Base-by-base conservation (phyloP, 768 basidiomycete species). In the Lactifluus rugatus region DNA sequence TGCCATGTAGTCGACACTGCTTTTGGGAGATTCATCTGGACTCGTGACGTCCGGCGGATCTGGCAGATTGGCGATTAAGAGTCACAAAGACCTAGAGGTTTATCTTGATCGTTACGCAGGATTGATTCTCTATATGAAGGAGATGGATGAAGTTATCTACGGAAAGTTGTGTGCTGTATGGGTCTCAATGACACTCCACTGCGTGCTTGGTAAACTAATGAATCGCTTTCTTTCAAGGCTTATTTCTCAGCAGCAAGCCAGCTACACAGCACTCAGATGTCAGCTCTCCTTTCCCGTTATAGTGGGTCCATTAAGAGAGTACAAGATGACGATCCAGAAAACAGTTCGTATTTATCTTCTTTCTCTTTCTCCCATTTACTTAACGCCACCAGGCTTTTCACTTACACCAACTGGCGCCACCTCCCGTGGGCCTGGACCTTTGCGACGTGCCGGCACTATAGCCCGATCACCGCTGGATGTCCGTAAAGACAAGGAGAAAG, bases 131-230 rank as follows among this genome's bases (percentile, higher is more conserved):
- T 98, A 95, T 68, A 72, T 97, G 56, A 94, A 92, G 69, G 95
- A 98, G 74, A 95, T 97, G 89, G 93, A 96, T 60, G 91, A 96
- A 69, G 73, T 72, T 54, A 72, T 88, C 23, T 98, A 97, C 69
- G 87, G 84, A 44, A 91, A 89, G 67, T 73, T 97, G 31, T 97
- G 93, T 67, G 91, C 87, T 39, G 95, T 95, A 66, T 56, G 87
- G 77, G 10, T 16, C 21, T 17, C 46, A 34, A 25, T 37, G 11
- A 13, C 2, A 21, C 7, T 10, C 44, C 16, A 5, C 28, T 34
- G 34, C 3, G 21, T 8, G 16, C 44, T 48, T 28, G n/a, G 19
- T 45, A 10, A n/a, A 23, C 25, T 28, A 23, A 23, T 23, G 5
- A 21, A 41, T 32, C 16, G 32, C 25, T 6, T 7, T 2, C 19